Conservation (phyloP, 108 stramenopile species). For the Stephanodiscus triporus region DNA sequence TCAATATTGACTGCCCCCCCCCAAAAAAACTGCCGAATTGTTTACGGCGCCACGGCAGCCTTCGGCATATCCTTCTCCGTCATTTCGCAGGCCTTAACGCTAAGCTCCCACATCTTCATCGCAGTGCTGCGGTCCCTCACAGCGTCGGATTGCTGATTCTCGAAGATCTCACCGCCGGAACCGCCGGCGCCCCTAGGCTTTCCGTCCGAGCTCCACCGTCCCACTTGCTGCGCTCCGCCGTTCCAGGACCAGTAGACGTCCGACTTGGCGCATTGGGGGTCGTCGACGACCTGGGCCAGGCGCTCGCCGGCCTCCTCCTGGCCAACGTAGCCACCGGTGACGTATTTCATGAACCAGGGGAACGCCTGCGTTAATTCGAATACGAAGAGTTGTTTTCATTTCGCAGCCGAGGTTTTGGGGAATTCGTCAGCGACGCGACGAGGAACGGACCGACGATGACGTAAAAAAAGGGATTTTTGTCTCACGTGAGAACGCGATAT, state of each 20-base stretch:
- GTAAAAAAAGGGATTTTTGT: neutral
- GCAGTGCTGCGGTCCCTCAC: constrained; percentile 79
- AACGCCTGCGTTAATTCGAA: constrained; percentile 60
- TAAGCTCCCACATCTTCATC: constrained; percentile 90
- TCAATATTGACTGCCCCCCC: neutral
- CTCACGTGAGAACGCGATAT: neutral
- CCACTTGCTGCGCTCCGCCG: constrained; percentile 90
- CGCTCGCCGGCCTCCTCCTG: constrained; percentile 91
- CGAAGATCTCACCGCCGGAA: constrained; percentile 94
- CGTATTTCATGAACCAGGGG: constrained; percentile 89
- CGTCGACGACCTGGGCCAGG: constrained; percentile 85
- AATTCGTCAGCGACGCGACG: neutral
- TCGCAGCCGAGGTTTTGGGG: neutral
- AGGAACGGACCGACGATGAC: neutral
- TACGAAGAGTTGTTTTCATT: neutral
- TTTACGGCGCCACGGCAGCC: constrained; percentile 29
- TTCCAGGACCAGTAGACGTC: constrained; percentile 98
- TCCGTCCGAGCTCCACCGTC: constrained; percentile 78
- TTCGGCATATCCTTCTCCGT: constrained; percentile 82
- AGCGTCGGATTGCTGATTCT: constrained; percentile 86
- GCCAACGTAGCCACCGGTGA: constrained; percentile 91
- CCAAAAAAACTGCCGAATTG: neutral
- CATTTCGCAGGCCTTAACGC: constrained; percentile 74
- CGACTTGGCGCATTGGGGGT: constrained; percentile 85
- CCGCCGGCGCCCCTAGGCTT: constrained; percentile 92